A percentile compares a stretch with the other conserved stretches of the same genome.
Conservation (phyloP, 345 rosid species). For the Bruguiera gymnorhiza region DNA sequence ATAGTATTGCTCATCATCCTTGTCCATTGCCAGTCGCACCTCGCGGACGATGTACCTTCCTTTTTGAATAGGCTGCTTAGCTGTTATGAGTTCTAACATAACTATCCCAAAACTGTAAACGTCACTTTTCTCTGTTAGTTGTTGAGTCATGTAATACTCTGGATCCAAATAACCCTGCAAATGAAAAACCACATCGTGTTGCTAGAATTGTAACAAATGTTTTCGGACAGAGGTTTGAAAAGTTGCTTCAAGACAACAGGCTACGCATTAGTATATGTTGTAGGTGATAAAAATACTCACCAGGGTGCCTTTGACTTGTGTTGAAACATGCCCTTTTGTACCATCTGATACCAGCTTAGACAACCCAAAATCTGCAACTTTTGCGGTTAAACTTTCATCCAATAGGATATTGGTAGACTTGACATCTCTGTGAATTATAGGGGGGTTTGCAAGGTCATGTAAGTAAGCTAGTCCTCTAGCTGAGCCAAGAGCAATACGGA, state of each 20-base stretch:
- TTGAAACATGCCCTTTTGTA: conserved; percentile 92
- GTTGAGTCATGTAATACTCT: conserved; percentile 94
- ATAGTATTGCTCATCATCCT: conserved; percentile 49
- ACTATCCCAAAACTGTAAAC: conserved; percentile 93
- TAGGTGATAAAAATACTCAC: conserved; percentile 34
- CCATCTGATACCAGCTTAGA: conserved; percentile 88
- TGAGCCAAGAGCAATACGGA: conserved; percentile 81
- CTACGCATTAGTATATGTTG: not conserved
- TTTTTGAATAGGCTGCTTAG: conserved; percentile 83
- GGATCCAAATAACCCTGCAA: conserved; percentile 95
- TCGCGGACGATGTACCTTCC: conserved; percentile 89
- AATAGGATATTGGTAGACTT: conserved; percentile 84
- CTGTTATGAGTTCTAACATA: conserved; percentile 77
- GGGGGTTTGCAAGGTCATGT: conserved; percentile 94
- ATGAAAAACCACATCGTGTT: not conserved
- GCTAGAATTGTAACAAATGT: not conserved
- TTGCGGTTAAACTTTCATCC: conserved; percentile 79
- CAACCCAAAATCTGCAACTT: conserved; percentile 94
- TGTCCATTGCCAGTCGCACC: conserved; percentile 49
- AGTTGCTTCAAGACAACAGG: not conserved
- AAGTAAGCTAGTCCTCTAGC: conserved; percentile 94
- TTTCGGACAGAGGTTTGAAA: no score
- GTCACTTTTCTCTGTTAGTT: conserved; percentile 89
- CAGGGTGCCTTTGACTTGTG: conserved; percentile 98
- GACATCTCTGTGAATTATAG: conserved; percentile 91